Evolutionary conservation across 345 rosid species (phyloP), one percentile per base, ranked within the genome.

Genomic region (Aquilaria sinensis): DNA sequence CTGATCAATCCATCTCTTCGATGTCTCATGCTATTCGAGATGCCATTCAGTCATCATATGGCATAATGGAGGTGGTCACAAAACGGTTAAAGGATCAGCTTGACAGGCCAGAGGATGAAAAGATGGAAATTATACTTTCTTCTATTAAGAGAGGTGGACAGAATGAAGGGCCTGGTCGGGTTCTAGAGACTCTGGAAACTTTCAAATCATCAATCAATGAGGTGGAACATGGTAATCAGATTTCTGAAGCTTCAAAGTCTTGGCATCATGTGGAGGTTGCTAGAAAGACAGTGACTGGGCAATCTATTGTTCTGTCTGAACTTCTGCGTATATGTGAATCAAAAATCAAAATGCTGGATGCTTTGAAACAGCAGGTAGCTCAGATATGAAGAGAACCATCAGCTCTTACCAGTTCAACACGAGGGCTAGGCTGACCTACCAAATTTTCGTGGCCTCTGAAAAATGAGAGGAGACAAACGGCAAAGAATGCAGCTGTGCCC

Each of bases 91-190:
- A 59, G 61, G 69, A 68, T 56, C 85, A 73, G 63, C 69, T 81
- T 53, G 79, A 77, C 61, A 67, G 53, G 68, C 57, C 81, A 49
- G 96, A 89, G 74, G 86, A 80, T 75, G 84, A 70, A 54, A 72
- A 74, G 43, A 48, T 87, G 67, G 96, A 88, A 48, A 65, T 10
- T 52, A 67, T 74, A 56, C 73, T 83, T 15, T 75, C 83, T 33
- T 78, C 84, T 48, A 66, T 88, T 62, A 53, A 63, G 68, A 74
- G 58, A 58, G 72, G 71, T 16, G 87, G 46, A 51, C 70, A 57
- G 10, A 79, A 66, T 12, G 80, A 74, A 69, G 92, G 92, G 57
- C 90, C 96, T 1, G 97, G 96, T 64, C 75, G 69, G 71, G 89
- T 84, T 50, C 79, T 85, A 69, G 72, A 71, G 65, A 64, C 77